Base-by-base conservation (phyloP, 2,329 filamentous ascomycete species). In the Fusarium subglutinans region DNA sequence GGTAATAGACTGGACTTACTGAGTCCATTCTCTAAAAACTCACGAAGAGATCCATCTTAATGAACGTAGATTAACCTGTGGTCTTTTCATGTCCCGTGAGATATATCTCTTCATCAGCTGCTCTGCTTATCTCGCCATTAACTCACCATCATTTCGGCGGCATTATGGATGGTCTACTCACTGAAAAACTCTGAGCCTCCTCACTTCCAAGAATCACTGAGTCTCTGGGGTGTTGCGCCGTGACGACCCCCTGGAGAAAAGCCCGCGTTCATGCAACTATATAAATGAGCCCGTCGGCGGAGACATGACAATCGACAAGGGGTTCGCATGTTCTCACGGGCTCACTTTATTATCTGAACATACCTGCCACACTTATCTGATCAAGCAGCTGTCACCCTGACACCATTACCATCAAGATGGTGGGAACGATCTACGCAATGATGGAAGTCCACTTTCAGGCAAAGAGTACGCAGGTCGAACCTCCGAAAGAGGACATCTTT, bases 1-100 rank as follows among this genome's bases (percentile, higher is more conserved):
- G 9, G 9, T 17, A 1, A 9, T 10, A 37, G 35, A 37, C 17
- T 37, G 35, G 35, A 5, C 17, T 37, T 37, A 18, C 35, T 10
- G 4, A 37, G 9, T 18, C 9, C 17, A 37, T 2, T 1, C 17
- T 18, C 17, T 6, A 37, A 37, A 18, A 17, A 37, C 3, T 17
- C 33, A 18, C 2, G 10, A 37, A 17, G 17, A 6, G 1, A 37
- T 37, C 17, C 15, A 0, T 37, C 17, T 37, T 10, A 18, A 37
- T 17, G 9, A 37, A 37, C 17, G 1, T 0, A 37, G 15, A 37
- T 10, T 37, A 37, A 3, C 9, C 17, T 0, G 35, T 1, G 17
- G 1, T 10, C 4, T 37, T 18, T 1, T 37, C 17, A 37, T 37
- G 9, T 18, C 35, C 17, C 35, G 0, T 17, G 0, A 35, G 1